Conservation (phyloP, 345 rosid genomes). For the Bretschneidera sinensis region DNA sequence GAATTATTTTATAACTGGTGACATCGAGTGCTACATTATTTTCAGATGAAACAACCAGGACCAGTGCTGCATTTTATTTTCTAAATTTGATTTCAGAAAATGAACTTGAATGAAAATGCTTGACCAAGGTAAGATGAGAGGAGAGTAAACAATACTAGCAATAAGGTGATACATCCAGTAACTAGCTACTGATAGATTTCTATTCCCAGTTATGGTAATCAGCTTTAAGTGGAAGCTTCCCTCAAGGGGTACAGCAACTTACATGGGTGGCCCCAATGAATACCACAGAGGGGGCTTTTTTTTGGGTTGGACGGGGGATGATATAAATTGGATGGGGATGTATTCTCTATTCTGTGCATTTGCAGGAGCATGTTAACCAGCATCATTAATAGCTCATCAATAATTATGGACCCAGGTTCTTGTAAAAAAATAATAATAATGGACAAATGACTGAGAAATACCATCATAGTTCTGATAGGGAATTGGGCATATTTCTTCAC, state of each 20-base stretch:
- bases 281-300: too few relatives aligned
- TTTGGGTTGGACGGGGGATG: too few relatives aligned
- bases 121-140: not conserved
- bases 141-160: not conserved
- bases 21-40: not conserved
- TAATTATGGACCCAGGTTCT: too few relatives aligned
- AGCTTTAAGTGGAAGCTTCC: not conserved
- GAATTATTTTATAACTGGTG: not conserved
- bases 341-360: not conserved
- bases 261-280: too few relatives aligned
- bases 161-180: not conserved
- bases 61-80: not conserved
- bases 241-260: not conserved
- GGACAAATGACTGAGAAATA: too few relatives aligned
- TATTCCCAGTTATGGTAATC: too few relatives aligned
- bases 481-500: too few relatives aligned
- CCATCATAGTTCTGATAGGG: too few relatives aligned
- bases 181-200: not conserved
- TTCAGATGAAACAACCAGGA: not conserved
- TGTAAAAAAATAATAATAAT: too few relatives aligned
- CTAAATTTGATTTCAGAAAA: not conserved
- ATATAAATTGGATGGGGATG: too few relatives aligned
- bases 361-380: not conserved
- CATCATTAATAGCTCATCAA: too few relatives aligned
- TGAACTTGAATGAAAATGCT: conserved; percentile 5